Percentiles rank a stretch among this genome's conserved stretches.
phyloP scores from a whole-genome alignment of 1,284 basidiomycete species.

The Puccinia novopanici region DNA sequence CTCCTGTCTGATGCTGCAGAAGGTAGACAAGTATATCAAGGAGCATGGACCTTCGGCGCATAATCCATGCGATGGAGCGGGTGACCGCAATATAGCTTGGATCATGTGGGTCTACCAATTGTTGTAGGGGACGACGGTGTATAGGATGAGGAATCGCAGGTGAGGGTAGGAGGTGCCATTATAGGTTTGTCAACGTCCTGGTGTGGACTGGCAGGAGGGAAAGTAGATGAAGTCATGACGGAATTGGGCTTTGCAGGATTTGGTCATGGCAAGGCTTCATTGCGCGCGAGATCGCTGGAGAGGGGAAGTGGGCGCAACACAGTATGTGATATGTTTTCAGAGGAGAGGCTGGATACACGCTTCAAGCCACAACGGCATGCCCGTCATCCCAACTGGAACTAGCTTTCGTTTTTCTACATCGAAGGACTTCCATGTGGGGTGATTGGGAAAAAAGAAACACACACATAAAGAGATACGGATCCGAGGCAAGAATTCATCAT shows the following conservation, averaged over 20 bases:
- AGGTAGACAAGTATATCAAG: no score
- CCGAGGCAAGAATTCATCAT: slow-evolving; percentile 3
- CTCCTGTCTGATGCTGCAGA: no score
- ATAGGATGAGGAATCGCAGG: no score
- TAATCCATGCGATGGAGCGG: no score
- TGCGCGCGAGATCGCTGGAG: background rate
- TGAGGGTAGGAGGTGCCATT: no score
- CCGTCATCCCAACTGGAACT: background rate
- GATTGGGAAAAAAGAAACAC: background rate
- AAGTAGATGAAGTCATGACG: no score
- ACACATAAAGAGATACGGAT: background rate
- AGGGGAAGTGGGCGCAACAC: background rate
- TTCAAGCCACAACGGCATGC: slow-evolving; percentile 1
- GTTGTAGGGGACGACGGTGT: no score
- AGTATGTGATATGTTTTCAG: background rate
- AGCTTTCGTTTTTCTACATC: background rate
- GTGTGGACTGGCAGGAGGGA: no score
- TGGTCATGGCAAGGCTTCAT: background rate
- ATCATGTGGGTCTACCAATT: no score
- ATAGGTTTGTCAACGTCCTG: no score
- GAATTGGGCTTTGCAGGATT: background rate
- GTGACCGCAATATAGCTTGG: no score
- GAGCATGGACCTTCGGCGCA: no score
- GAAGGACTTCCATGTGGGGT: background rate
- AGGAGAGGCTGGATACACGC: background rate